Evolutionary conservation across 1,284 basidiomycete species (phyloP).

Genomic region (Puccinia sorghi): DNA sequence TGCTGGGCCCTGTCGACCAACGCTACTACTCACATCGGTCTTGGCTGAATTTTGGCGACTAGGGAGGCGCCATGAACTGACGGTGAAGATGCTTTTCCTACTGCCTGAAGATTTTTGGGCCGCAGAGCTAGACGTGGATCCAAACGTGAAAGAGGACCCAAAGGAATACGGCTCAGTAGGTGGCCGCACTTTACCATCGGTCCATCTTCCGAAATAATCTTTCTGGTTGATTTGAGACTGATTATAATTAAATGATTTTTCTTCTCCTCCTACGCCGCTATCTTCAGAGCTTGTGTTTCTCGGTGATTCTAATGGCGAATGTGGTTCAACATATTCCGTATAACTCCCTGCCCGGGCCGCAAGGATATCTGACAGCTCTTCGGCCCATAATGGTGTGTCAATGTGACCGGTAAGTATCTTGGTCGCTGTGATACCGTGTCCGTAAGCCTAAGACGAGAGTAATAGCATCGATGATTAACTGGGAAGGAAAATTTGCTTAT

Average conservation of each 20-base stretch:
- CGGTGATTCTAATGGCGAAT: conserved; percentile 4
- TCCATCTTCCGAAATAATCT: background rate
- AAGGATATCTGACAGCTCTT: conserved; percentile 70
- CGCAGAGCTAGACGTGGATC: background rate
- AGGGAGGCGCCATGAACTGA: conserved; percentile 29
- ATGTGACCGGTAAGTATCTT: conserved; percentile 76
- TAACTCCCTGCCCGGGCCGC: conserved; percentile 26
- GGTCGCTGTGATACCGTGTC: conserved; percentile 71
- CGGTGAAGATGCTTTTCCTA: conserved; percentile 13
- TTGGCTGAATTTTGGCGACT: conserved; percentile 36
- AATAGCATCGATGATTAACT: conserved; percentile 59
- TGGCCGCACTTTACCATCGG: background rate
- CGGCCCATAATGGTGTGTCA: conserved; percentile 74
- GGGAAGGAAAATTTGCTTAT: conserved; percentile 58
- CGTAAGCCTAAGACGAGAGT: conserved; percentile 65
- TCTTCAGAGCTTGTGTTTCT: conserved; percentile 19
- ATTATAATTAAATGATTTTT: background rate
- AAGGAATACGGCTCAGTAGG: conserved; percentile 31
- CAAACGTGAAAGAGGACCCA: conserved; percentile 3
- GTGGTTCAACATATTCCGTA: conserved; percentile 37
- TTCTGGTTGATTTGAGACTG: background rate
- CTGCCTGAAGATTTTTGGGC: background rate
- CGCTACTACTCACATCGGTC: conserved; percentile 1
- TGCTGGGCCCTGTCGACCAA: conserved; percentile 2
- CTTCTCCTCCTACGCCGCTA: background rate